These are phyloP conservation scores for Alisma plantagoaquatica DNA, from an alignment of 106 monocot species.

Conservation along the genomic window DNA sequence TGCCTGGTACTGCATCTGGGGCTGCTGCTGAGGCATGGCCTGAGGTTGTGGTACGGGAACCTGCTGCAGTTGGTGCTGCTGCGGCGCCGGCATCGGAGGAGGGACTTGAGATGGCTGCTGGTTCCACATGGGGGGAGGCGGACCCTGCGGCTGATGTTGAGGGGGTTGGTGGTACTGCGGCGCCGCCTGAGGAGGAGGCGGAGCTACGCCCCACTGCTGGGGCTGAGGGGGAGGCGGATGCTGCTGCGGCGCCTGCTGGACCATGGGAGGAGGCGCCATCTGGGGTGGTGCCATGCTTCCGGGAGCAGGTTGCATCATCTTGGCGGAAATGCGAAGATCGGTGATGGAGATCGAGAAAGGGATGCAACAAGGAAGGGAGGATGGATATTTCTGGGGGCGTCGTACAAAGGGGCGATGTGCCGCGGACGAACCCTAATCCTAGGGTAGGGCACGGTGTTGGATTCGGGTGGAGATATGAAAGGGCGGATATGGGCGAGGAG, in stretches of 20 bases:
- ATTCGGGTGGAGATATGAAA: too few relatives aligned
- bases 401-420: too few relatives aligned
- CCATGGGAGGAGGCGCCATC: too few relatives aligned
- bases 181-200: constrained; percentile 19
- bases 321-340: not conserved
- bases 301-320: constrained; percentile 47
- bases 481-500: too few relatives aligned
- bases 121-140: constrained; percentile 29
- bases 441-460: too few relatives aligned
- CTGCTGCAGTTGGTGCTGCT: constrained; percentile 4
- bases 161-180: constrained; percentile 29
- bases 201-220: constrained; percentile 30
- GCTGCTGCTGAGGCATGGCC: constrained; percentile 10
- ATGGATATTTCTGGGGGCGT: too few relatives aligned
- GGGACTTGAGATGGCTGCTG: constrained; percentile 26
- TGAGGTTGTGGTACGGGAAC: not conserved
- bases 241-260: constrained; percentile 31
- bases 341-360: too few relatives aligned
- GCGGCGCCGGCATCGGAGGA: constrained; percentile 8
- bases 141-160: too few relatives aligned
- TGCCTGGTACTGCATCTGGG: constrained; percentile 14
- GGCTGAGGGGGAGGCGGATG: constrained; percentile 16
- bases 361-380: too few relatives aligned
- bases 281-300: too few relatives aligned
- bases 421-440: too few relatives aligned